Percentiles rank a stretch among this genome's conserved stretches.
phyloP scores from a whole-genome alignment of 768 basidiomycete species.

The Tephrocybe rancida region DNA sequence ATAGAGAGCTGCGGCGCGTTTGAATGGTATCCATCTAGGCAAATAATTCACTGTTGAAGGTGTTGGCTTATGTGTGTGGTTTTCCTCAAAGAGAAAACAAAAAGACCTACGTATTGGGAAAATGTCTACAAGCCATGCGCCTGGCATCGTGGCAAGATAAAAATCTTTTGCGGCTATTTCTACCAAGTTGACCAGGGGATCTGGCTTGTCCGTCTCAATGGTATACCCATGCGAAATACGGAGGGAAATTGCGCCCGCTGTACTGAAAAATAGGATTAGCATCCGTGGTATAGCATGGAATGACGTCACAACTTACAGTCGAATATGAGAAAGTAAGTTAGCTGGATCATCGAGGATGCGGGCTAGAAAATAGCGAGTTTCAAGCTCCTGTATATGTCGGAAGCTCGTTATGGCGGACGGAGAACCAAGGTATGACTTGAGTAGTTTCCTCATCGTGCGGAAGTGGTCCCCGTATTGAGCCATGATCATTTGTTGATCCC shows the following conservation, averaged over 20 bases:
- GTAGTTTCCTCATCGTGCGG: conserved; percentile 41
- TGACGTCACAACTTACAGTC: conserved; percentile 31
- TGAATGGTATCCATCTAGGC: conserved; percentile 49
- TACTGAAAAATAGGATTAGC: conserved; percentile 19
- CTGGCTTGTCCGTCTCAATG: conserved; percentile 34
- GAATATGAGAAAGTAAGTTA: conserved; percentile 38
- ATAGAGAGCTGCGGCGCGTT: conserved; percentile 35
- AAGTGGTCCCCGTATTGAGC: conserved; percentile 37
- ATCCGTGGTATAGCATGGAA: background rate
- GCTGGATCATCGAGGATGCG: conserved; percentile 39
- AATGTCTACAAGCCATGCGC: conserved; percentile 38
- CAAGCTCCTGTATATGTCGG: conserved; percentile 37
- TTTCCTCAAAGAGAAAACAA: background rate
- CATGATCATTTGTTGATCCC: conserved; percentile 29
- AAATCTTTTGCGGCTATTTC: conserved; percentile 44
- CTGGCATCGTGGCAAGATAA: conserved; percentile 22
- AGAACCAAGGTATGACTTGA: conserved; percentile 43
- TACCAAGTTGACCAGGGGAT: conserved; percentile 42
- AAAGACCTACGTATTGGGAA: conserved; percentile 32
- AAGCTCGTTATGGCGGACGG: conserved; percentile 35
- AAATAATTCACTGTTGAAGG: conserved; percentile 35
- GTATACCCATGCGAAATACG: conserved; percentile 45
- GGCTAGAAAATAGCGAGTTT: conserved; percentile 45
- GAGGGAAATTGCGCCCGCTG: conserved; percentile 42
- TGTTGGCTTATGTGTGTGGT: conserved; percentile 1